These are phyloP conservation scores for Cystobasidium sp. DNA, from an alignment of 1,284 basidiomycete species.

Conservation along the genomic window DNA sequence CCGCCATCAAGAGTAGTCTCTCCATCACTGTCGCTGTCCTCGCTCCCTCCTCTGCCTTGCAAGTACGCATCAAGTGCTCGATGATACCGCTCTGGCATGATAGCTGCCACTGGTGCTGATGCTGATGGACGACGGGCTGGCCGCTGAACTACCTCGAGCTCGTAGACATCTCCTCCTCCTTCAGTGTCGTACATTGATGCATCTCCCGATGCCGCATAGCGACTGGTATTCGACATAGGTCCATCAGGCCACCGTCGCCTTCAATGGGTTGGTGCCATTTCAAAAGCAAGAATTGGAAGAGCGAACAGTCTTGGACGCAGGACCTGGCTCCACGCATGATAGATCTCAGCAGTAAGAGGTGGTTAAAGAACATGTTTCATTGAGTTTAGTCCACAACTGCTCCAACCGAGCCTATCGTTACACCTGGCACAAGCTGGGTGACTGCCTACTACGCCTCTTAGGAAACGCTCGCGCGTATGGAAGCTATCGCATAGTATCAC, in stretches of 20 bases:
- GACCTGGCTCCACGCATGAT: no score
- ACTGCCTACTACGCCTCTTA: no score
- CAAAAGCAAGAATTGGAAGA: constrained; percentile 12
- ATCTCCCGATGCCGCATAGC: constrained; percentile 7
- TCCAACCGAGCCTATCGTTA: no score
- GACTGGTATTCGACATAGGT: not conserved
- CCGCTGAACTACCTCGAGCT: constrained; percentile 1
- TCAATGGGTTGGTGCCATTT: not conserved
- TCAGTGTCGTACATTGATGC: constrained; percentile 4
- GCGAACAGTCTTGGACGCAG: no score
- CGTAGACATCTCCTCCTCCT: constrained; percentile 6
- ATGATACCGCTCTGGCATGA: constrained; percentile 24
- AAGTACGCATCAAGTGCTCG: constrained; percentile 11
- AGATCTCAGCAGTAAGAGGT: no score
- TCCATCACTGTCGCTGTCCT: constrained; percentile 36
- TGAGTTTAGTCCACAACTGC: no score
- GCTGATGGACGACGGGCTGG: not conserved
- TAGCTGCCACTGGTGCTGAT: not conserved
- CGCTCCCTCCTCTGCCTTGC: constrained; percentile 9
- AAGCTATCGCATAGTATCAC: no score
- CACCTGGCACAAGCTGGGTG: no score
- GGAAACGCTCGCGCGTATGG: no score
- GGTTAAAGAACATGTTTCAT: no score
- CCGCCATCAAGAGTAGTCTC: not conserved
- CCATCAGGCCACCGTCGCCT: not conserved